These are phyloP conservation scores for Leucaena leucocephala DNA, from an alignment of 306 rosid genomes.

Conservation along the genomic window DNA sequence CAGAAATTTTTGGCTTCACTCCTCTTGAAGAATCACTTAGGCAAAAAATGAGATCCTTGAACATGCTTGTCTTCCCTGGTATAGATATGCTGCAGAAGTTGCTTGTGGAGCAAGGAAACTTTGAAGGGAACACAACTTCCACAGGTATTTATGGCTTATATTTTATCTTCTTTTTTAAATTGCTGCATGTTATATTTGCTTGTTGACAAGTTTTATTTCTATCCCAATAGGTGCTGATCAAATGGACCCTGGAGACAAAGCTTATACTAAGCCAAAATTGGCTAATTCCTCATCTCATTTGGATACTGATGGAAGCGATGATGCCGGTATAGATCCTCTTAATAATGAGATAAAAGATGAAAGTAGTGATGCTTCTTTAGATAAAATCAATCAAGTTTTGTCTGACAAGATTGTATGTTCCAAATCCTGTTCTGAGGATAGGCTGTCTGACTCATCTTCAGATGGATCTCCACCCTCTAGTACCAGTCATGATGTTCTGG, in stretches of 20 bases:
- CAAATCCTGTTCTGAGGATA: constrained; percentile 46
- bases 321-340: constrained; percentile 40
- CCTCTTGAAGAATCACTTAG: constrained; percentile 74
- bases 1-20: constrained; percentile 73
- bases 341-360: constrained; percentile 48
- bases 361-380: constrained; percentile 47
- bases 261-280: constrained; percentile 36
- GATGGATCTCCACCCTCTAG: constrained; percentile 46
- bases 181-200: constrained; percentile 9
- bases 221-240: constrained; percentile 47
- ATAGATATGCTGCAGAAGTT: constrained; percentile 94
- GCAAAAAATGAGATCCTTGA: constrained; percentile 74
- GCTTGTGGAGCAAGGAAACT: constrained; percentile 53
- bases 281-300: constrained; percentile 47
- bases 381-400: constrained; percentile 37
- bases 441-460: constrained; percentile 40
- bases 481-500: constrained; percentile 13
- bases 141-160: constrained; percentile 40
- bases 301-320: constrained; percentile 51
- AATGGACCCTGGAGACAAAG: constrained; percentile 42
- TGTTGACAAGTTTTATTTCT: not conserved
- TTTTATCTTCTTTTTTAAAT: constrained; percentile 19
- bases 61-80: constrained; percentile 96
- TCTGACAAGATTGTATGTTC: constrained; percentile 33
- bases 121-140: constrained; percentile 46